A percentile compares a stretch with the other conserved stretches of the same genome.
These are phyloP conservation scores for Curvularia eragrostidis DNA, from an alignment of 2,329 filamentous ascomycete genomes.

Conservation along the genomic window DNA sequence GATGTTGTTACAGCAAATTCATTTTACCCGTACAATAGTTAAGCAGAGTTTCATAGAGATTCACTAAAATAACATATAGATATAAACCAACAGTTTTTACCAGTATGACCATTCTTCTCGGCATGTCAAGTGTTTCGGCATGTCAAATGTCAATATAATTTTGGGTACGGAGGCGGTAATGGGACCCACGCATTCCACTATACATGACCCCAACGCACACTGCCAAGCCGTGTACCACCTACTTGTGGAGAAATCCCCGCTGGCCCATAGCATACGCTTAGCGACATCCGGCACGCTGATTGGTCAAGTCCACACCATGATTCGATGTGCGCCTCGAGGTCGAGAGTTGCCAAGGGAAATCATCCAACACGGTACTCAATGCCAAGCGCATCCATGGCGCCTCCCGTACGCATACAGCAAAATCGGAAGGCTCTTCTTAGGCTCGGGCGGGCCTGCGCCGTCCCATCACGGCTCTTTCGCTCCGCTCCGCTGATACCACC, in stretches of 20 bases:
- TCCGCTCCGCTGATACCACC: slow-evolving; percentile 11
- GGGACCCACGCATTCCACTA: neutral
- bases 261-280: slow-evolving; percentile 15
- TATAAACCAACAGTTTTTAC: neutral
- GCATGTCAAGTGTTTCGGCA: neutral
- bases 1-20: neutral
- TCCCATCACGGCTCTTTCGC: slow-evolving; percentile 26
- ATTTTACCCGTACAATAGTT: neutral
- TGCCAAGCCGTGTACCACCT: slow-evolving; percentile 29
- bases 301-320: slow-evolving; percentile 10
- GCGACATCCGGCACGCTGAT: neutral
- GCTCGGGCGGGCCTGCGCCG: slow-evolving; percentile 7
- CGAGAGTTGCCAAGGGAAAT: slow-evolving; percentile 23
- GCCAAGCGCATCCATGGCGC: slow-evolving; percentile 24
- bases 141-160: neutral
- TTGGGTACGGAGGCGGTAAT: neutral
- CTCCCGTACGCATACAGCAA: slow-evolving; percentile 5
- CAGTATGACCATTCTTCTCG: neutral
- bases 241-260: slow-evolving; percentile 2
- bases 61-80: neutral
- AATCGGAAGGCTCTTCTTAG: slow-evolving; percentile 24
- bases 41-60: neutral
- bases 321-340: slow-evolving; percentile 20
- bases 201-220: slow-evolving; percentile 10
- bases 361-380: slow-evolving; percentile 44